These are phyloP conservation scores for Keithomyces neogunnii DNA, from an alignment of 2,329 filamentous ascomycete species.

Conservation along the genomic window DNA sequence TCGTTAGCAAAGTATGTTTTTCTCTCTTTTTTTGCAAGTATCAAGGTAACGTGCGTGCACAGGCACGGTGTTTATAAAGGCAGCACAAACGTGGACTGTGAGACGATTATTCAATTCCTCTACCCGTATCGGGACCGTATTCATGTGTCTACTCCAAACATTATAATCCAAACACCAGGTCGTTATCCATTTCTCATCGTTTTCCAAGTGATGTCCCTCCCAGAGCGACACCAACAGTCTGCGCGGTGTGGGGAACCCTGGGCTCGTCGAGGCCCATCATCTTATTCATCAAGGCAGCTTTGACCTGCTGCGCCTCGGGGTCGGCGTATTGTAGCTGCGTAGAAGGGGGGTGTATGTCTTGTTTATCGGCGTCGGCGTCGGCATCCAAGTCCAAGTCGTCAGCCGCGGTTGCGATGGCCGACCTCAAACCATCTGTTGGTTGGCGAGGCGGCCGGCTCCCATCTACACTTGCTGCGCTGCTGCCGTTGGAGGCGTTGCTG, in stretches of 20 bases:
- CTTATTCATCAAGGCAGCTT: constrained; percentile 35
- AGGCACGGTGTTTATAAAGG: too few relatives aligned
- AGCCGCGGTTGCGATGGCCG: constrained; percentile 5
- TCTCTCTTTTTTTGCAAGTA: too few relatives aligned
- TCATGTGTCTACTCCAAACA: too few relatives aligned
- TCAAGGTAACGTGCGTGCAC: too few relatives aligned
- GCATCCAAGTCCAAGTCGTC: background rate
- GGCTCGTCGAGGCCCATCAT: constrained; percentile 24
- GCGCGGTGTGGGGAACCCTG: background rate
- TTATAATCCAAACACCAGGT: background rate
- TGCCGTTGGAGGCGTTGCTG: constrained; percentile 47
- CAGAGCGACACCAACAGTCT: background rate
- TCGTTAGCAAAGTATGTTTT: too few relatives aligned
- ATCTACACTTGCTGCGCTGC: constrained; percentile 32
- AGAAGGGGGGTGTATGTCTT: constrained; percentile 27
- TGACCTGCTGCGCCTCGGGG: constrained; percentile 36
- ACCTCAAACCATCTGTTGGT: constrained; percentile 5
- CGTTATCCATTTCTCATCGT: constrained; percentile 2
- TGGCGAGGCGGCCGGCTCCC: constrained; percentile 14
- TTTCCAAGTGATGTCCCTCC: constrained; percentile 1
- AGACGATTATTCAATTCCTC: too few relatives aligned
- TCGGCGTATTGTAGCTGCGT: constrained; percentile 49
- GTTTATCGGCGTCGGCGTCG: constrained; percentile 16
- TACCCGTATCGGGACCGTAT: too few relatives aligned
- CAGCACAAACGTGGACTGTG: too few relatives aligned